Base-by-base conservation (phyloP, 1,284 basidiomycete genomes). In the Irpex sp. region DNA sequence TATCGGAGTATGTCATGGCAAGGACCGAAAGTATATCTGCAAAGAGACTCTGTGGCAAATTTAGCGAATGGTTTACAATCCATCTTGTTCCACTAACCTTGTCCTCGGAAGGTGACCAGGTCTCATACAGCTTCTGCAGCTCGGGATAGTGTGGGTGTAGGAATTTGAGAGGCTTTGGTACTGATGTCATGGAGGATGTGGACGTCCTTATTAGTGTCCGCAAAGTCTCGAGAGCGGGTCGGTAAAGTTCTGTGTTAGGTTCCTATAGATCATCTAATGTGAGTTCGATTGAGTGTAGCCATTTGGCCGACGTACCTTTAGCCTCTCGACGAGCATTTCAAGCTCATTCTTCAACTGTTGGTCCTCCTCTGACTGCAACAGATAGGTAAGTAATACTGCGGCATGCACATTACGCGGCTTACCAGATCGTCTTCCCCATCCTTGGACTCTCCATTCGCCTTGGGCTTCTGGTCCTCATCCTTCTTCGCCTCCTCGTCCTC, bases 1-100 rank as follows among this genome's bases (percentile, higher is more conserved):
- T 97, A 77, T 99, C 96, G 5, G 96, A 98, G 75, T 99, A 99
- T 18, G 97, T 99, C 97, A 99, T 99, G n/a, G 96, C 97, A 56
- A 99, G 88, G 3, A 99, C 97, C 28, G 96, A 98, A 36, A 99
- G 84, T 64, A 99, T 98, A 67, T 98, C 96, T n/a, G 96, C 95
- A 70, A 99, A 96, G 37, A 98, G 85, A 66, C 91, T 89, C 91
- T 96, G 67, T 3, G 61, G 61, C 58, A 18, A 6, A 58, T 14
- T 42, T 7, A 18, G 19, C 45, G 28, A 28, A 28, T 28, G 28
- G 28, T 28, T 28, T 5, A 37, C 33, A 36, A 4, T 5, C n/a
- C 9, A 23, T 28, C n/a, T 2, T 0, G 47, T 23, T 23, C 5
- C 33, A 57, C 77, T 64, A 63, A 89, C 94, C 82, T 92, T 92